phyloP scores from a whole-genome alignment of 2,329 filamentous ascomycete genomes.

The Calonectria multiphialidica region DNA sequence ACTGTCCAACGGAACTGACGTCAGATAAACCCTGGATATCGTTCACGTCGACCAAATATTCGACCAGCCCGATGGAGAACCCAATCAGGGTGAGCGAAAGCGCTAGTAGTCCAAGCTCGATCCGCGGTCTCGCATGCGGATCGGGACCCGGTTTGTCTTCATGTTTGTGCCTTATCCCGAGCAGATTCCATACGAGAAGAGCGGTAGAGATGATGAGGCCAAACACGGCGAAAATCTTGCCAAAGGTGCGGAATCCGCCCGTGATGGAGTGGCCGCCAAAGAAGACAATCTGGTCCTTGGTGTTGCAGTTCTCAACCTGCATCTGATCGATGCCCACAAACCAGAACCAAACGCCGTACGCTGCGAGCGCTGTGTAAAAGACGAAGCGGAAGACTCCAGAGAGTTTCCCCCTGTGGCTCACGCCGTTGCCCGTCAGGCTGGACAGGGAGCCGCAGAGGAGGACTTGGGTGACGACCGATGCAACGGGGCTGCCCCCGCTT shows the following conservation, averaged over 20 bases:
- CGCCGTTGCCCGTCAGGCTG: background rate
- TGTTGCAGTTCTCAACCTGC: background rate
- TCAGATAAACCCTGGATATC: background rate
- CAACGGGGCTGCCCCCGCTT: background rate
- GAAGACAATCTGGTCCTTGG: background rate
- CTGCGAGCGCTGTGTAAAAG: background rate
- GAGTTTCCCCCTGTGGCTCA: background rate
- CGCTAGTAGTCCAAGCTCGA: background rate
- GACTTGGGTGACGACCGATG: background rate
- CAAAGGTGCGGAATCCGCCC: background rate
- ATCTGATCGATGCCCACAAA: background rate
- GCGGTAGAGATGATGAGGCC: background rate
- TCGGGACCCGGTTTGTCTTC: background rate
- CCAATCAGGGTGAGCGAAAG: background rate
- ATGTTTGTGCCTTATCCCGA: background rate
- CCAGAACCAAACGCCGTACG: background rate
- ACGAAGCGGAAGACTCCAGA: background rate
- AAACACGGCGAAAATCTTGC: background rate
- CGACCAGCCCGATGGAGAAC: background rate
- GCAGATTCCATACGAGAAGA: background rate
- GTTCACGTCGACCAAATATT: background rate
- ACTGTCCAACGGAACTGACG: background rate
- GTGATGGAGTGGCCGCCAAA: background rate
- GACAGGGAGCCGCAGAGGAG: slow-evolving; percentile 2
- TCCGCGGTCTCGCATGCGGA: background rate